Conservation (phyloP, 2,329 filamentous ascomycete genomes). For the Talaromyces sp. region DNA sequence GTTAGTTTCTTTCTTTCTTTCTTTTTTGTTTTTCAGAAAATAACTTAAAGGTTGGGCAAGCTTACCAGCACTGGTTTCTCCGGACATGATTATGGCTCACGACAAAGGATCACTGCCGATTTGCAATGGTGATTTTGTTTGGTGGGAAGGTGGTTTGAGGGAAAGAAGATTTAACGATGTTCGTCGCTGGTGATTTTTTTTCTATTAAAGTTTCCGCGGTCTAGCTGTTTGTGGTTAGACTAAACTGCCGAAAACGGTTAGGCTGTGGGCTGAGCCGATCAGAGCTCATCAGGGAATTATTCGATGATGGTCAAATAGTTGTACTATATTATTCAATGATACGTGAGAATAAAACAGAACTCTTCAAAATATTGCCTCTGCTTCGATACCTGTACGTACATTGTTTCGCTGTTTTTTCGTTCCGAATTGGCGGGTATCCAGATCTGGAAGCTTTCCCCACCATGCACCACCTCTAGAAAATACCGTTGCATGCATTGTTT, state of each 20-base stretch:
- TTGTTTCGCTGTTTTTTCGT: not conserved
- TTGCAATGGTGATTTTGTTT: not conserved
- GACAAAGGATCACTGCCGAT: conserved; percentile 31
- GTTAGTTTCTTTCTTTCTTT: not conserved
- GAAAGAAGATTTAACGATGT: not conserved
- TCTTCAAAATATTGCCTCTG: not conserved
- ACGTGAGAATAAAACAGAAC: not conserved
- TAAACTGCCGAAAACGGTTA: not conserved
- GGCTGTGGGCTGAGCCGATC: not conserved
- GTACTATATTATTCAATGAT: not conserved
- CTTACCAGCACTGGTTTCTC: conserved; percentile 26
- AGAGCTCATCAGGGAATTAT: not conserved
- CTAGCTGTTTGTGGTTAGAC: not conserved
- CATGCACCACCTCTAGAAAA: not conserved
- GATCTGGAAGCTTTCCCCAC: not conserved
- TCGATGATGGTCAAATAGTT: not conserved
- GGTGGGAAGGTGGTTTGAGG: not conserved
- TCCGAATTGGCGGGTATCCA: not conserved
- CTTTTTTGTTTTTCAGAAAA: too few species aligned
- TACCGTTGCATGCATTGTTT: not conserved
- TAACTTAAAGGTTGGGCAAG: not conserved
- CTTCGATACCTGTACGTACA: too few species aligned
- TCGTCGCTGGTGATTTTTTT: not conserved
- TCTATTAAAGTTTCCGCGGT: not conserved
- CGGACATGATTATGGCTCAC: conserved; percentile 31